A percentile compares a stretch with the other conserved stretches of the same genome.
Evolutionary conservation across 2,329 filamentous ascomycete species (phyloP).

Genomic region (Colletotrichum sidae): DNA sequence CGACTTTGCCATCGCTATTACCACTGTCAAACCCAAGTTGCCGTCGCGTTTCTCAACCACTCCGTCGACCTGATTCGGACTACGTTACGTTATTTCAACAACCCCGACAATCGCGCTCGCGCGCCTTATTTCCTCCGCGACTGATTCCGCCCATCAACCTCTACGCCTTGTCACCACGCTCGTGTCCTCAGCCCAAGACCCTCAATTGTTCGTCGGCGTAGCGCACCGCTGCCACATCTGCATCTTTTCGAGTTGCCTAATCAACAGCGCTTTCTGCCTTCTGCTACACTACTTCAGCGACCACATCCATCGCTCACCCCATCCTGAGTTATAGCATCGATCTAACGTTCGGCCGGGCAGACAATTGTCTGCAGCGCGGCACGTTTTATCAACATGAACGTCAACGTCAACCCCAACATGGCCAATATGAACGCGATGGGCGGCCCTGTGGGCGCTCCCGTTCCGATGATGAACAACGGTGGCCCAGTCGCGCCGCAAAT

Average conservation of each 20-base stretch:
- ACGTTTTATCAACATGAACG: slow-evolving; percentile 62
- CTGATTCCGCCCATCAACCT: too few species aligned
- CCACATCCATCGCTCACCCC: slow-evolving; percentile 20
- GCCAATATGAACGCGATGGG: slow-evolving; percentile 77
- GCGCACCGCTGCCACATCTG: slow-evolving; percentile 37
- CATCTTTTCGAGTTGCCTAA: too few species aligned
- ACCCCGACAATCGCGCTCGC: too few species aligned
- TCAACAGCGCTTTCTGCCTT: too few species aligned
- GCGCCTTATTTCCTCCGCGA: too few species aligned
- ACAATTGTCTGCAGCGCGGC: slow-evolving; percentile 51
- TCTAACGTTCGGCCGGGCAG: slow-evolving; percentile 44
- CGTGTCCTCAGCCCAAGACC: too few species aligned
- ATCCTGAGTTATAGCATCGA: slow-evolving; percentile 40
- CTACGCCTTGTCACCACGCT: too few species aligned
- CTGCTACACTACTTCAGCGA: slow-evolving; percentile 32
- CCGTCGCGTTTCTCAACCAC: not conserved
- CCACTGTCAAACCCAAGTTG: not conserved
- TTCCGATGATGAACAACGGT: slow-evolving; percentile 76
- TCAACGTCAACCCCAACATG: slow-evolving; percentile 71
- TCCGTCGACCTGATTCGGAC: too few species aligned
- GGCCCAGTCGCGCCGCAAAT: slow-evolving; percentile 47
- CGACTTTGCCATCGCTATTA: slow-evolving; percentile 8
- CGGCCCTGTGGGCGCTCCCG: slow-evolving; percentile 71
- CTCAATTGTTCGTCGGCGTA: not conserved
- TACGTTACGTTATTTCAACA: too few species aligned